Conservation (phyloP, 139 green algal species). For the Haematococcus lacustris region DNA sequence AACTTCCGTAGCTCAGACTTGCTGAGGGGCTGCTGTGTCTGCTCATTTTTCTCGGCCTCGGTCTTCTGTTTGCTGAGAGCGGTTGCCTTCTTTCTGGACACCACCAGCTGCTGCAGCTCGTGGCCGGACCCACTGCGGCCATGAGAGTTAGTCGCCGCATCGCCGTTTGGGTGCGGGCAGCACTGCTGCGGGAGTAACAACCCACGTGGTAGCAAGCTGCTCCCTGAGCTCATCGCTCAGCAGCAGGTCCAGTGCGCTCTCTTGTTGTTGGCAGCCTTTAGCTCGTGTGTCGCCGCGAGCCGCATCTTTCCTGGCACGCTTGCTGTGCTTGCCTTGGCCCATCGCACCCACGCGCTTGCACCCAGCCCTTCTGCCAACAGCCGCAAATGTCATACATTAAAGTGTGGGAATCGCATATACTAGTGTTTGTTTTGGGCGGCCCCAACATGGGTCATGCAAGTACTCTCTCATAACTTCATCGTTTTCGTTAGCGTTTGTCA, state of each 20-base stretch:
- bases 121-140: background rate
- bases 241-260: constrained; percentile 1
- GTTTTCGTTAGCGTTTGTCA: too few relatives aligned
- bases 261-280: background rate
- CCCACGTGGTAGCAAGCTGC: background rate
- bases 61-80: background rate
- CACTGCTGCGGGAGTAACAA: background rate
- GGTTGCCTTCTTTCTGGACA: background rate
- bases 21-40: constrained; percentile 15
- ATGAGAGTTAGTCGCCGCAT: background rate
- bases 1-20: constrained; percentile 72
- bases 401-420: too few relatives aligned
- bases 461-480: too few relatives aligned
- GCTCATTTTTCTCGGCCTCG: background rate
- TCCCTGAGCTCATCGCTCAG: constrained; percentile 5
- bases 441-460: too few relatives aligned
- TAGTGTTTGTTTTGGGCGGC: too few relatives aligned
- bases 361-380: too few relatives aligned
- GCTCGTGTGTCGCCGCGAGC: too few relatives aligned
- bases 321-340: too few relatives aligned
- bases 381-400: too few relatives aligned
- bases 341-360: too few relatives aligned
- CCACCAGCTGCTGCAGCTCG: background rate
- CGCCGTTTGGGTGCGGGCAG: background rate
- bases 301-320: too few relatives aligned